phyloP scores from a whole-genome alignment of 2,329 filamentous ascomycete genomes.

The Nothophaeocryptopus gaeumannii region DNA sequence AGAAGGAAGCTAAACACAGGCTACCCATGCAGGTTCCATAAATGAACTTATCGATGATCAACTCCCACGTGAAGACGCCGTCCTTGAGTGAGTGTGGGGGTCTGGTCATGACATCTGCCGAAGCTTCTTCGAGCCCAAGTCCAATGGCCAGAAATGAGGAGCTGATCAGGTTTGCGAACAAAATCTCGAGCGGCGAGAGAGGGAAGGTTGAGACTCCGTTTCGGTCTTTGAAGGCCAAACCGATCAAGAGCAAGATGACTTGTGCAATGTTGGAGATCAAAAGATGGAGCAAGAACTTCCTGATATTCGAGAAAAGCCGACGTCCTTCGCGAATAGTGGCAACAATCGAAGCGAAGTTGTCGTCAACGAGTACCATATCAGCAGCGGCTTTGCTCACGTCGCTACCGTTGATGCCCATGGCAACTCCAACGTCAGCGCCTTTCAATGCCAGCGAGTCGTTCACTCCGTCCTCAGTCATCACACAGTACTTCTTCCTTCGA shows the following conservation, averaged over 20 bases:
- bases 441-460: constrained; percentile 48
- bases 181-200: constrained; percentile 47
- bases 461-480: constrained; percentile 48
- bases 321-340: constrained; percentile 47
- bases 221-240: constrained; percentile 46
- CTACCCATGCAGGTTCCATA: constrained; percentile 48
- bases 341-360: constrained; percentile 47
- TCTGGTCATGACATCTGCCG: constrained; percentile 46
- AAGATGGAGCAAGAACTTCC: constrained; percentile 49
- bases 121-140: constrained; percentile 46
- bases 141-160: constrained; percentile 49
- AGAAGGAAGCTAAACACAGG: constrained; percentile 45
- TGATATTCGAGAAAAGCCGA: constrained; percentile 47
- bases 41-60: constrained; percentile 49
- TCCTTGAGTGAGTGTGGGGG: constrained; percentile 44
- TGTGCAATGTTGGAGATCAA: constrained; percentile 50
- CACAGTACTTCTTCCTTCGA: constrained; percentile 40
- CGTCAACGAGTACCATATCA: constrained; percentile 46
- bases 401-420: constrained; percentile 45
- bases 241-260: constrained; percentile 47
- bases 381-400: constrained; percentile 47
- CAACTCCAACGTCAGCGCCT: constrained; percentile 46
- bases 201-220: constrained; percentile 46
- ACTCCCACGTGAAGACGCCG: constrained; percentile 46
- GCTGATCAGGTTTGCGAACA: constrained; percentile 49